phyloP scores from a whole-genome alignment of 495 filamentous ascomycete species.

The Poronia punctata region DNA sequence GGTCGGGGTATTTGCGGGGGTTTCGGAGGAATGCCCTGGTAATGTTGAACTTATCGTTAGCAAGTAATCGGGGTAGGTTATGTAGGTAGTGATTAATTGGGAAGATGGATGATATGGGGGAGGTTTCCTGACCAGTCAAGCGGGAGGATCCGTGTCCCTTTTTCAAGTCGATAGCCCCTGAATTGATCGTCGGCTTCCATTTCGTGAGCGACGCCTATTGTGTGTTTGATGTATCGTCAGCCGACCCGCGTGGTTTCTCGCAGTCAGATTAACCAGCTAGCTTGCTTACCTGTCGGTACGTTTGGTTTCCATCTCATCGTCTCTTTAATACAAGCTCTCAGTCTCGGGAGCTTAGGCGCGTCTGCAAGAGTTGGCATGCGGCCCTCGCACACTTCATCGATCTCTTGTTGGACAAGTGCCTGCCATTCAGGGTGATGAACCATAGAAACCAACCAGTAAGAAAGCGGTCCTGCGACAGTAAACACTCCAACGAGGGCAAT shows the following conservation, averaged over 20 bases:
- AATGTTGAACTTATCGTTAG: slow-evolving; percentile 8
- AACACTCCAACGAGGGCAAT: slow-evolving; percentile 38
- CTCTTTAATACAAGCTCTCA: slow-evolving; percentile 50
- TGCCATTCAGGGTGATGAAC: slow-evolving; percentile 37
- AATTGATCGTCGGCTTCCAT: slow-evolving; percentile 39
- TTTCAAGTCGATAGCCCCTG: slow-evolving; percentile 37
- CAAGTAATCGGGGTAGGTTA: background rate
- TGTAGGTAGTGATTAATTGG: background rate
- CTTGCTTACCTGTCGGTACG: slow-evolving; percentile 30
- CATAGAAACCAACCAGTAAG: slow-evolving; percentile 36
- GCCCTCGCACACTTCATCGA: slow-evolving; percentile 43
- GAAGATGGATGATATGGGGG: too few relatives aligned
- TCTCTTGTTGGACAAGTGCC: slow-evolving; percentile 39
- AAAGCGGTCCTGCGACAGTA: slow-evolving; percentile 35
- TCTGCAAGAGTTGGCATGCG: slow-evolving; percentile 38
- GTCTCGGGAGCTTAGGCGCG: slow-evolving; percentile 30
- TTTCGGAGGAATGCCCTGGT: slow-evolving; percentile 37
- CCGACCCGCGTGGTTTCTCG: too few relatives aligned
- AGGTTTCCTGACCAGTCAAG: slow-evolving; percentile 35
- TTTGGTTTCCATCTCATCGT: slow-evolving; percentile 51
- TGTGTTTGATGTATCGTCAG: slow-evolving; percentile 1
- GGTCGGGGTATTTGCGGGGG: slow-evolving; percentile 42
- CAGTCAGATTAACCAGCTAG: background rate
- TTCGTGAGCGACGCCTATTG: slow-evolving; percentile 38
- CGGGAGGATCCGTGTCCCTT: slow-evolving; percentile 42